Evolutionary conservation across 148 eudicot genomes (phyloP), one percentile per base, ranked within the genome.

Genomic region (Spergularia marina): DNA sequence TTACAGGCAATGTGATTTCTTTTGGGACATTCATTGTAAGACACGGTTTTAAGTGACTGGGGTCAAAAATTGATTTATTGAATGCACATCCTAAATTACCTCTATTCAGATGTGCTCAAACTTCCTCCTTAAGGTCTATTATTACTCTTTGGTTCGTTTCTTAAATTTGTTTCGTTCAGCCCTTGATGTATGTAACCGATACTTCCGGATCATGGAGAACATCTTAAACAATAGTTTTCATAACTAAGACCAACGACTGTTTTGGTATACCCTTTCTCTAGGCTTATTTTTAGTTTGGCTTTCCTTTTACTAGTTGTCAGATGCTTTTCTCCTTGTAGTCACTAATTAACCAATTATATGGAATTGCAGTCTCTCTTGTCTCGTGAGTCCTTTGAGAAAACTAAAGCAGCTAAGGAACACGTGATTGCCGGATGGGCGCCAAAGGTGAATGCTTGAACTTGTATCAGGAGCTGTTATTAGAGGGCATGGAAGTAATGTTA

Each of bases 341-440:
- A 51, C 0, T 15, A 69, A 18, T 8, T 39, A 14, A 14, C 4
- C 21, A 73, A 16, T n/a, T 62, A 4, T 34, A 25, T 71, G 62
- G 23, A 65, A 34, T 12, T 81, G 83, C 90, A 87, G 90, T 53
- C 54, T 59, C 76, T 87, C 21, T 85, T 85, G 71, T 57, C 88
- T 58, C 82, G 74, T 25, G 86, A 85, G 62, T 85, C 86, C 5
- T 87, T 83, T 21, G 78, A 70, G 85, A 87, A 87, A 36, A 87
- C 88, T 47, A 73, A 77, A 76, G 77, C 90, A 25, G 83, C 85
- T 7, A 81, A 83, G 78, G 86, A 85, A 55, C 53, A 83, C 34
- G 80, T 87, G 20, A 56, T 82, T 77, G 86, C 88, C 40, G 87
- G 88, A 34, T 87, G 90, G 90, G 90, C 83, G 18, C 79, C 83